phyloP scores from a whole-genome alignment of 257 asterid species.

The Nicotiana obtusifolia region DNA sequence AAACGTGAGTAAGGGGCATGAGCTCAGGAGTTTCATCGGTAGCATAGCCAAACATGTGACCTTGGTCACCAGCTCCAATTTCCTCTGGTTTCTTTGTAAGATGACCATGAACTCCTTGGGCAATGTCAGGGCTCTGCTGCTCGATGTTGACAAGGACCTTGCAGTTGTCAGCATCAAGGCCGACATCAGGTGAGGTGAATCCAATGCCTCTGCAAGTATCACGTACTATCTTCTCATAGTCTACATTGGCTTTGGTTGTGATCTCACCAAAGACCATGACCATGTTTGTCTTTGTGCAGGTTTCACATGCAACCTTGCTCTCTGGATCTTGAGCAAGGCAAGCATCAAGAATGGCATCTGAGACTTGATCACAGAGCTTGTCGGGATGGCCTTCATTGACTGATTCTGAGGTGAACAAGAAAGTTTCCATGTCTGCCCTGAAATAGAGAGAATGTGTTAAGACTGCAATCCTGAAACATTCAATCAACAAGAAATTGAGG shows the following conservation, averaged over 20 bases:
- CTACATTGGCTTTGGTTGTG: constrained; percentile 61
- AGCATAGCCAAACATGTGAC: constrained; percentile 83
- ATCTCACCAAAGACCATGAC: constrained; percentile 85
- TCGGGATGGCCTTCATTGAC: constrained; percentile 85
- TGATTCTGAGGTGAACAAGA: constrained; percentile 69
- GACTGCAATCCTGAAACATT: neutral
- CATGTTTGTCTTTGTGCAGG: constrained; percentile 82
- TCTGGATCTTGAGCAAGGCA: constrained; percentile 74
- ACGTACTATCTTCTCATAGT: constrained; percentile 70
- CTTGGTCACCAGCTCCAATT: constrained; percentile 83
- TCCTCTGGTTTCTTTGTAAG: constrained; percentile 81
- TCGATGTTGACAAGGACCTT: constrained; percentile 81
- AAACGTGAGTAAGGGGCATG: constrained; percentile 87
- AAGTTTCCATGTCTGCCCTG: constrained; percentile 62
- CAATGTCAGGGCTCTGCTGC: constrained; percentile 86
- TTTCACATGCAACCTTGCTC: constrained; percentile 81
- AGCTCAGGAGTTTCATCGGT: constrained; percentile 81
- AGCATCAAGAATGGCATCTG: constrained; percentile 87
- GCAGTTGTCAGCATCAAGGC: constrained; percentile 78
- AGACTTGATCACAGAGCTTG: constrained; percentile 83
- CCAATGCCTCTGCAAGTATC: constrained; percentile 81
- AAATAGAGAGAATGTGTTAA: neutral
- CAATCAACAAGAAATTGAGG: neutral
- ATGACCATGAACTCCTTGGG: constrained; percentile 90
- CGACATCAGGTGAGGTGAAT: constrained; percentile 65